Percentiles rank a stretch among this genome's conserved stretches.
These are phyloP conservation scores for Suhomyces faveliae DNA, from an alignment of 805 yeast genomes.

Conservation along the genomic window DNA sequence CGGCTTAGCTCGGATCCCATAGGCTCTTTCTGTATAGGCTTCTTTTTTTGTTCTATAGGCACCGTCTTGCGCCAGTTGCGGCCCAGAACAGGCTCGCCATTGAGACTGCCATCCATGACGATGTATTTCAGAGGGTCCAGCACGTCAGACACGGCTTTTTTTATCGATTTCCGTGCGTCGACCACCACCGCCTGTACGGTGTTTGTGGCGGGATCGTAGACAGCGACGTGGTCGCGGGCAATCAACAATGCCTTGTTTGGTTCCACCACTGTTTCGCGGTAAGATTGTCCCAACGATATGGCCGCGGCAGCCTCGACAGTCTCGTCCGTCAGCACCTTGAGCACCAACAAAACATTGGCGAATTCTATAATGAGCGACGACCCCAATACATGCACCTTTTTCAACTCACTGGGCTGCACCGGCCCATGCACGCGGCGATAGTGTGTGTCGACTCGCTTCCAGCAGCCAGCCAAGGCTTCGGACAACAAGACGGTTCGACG, in stretches of 20 bases:
- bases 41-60: background rate
- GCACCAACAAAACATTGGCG: background rate
- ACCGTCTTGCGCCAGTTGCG: slow-evolving; percentile 7
- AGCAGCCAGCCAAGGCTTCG: background rate
- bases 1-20: slow-evolving; percentile 3
- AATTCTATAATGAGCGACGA: background rate
- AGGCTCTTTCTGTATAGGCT: background rate
- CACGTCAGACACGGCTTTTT: background rate
- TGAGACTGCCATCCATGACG: slow-evolving; percentile 1
- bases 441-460: background rate
- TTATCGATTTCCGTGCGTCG: background rate
- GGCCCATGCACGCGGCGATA: background rate
- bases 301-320: background rate
- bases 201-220: background rate
- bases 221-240: background rate
- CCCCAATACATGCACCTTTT: background rate
- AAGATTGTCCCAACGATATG: background rate
- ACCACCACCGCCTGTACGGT: background rate
- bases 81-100: slow-evolving; percentile 5
- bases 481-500: background rate
- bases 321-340: background rate
- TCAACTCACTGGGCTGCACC: background rate
- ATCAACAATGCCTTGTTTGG: background rate
- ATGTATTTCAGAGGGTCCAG: background rate
- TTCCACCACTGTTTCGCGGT: background rate